These are phyloP conservation scores for Nannochloropsis salina DNA, from an alignment of 108 stramenopile genomes.

Conservation along the genomic window DNA sequence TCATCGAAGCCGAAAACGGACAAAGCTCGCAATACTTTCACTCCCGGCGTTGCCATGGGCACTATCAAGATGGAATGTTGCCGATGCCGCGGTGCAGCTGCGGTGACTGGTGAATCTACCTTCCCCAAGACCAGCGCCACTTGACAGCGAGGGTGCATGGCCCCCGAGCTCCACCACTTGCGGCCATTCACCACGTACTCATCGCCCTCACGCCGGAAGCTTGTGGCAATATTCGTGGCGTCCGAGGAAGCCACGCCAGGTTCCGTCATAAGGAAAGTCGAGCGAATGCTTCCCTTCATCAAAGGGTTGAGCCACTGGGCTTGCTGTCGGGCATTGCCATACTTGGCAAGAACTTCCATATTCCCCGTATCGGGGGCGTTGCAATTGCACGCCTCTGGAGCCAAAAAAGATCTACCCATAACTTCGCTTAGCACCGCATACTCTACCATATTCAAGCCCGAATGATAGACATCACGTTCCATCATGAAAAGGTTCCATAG, in stretches of 20 bases:
- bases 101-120: conserved; percentile 48
- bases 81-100: conserved; percentile 25
- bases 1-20: conserved; percentile 92
- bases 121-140: conserved; percentile 76
- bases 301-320: conserved; percentile 65
- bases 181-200: conserved; percentile 63
- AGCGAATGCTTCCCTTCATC: conserved; percentile 70
- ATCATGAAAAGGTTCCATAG: conserved; percentile 53
- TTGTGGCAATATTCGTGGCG: conserved; percentile 73
- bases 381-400: conserved; percentile 88
- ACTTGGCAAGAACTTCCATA: conserved; percentile 89
- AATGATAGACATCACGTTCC: conserved; percentile 30
- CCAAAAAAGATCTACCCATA: conserved; percentile 75
- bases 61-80: conserved; percentile 62
- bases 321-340: conserved; percentile 71
- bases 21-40: conserved; percentile 68
- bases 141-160: conserved; percentile 82
- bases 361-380: conserved; percentile 94
- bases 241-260: conserved; percentile 81
- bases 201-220: conserved; percentile 1
- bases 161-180: conserved; percentile 90
- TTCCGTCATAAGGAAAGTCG: conserved; percentile 91
- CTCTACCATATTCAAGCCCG: conserved; percentile 35
- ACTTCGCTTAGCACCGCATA: conserved; percentile 49
- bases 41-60: conserved; percentile 67